Evolutionary conservation across 306 rosid genomes (phyloP).

Genomic region (Crataegus laevigata): DNA sequence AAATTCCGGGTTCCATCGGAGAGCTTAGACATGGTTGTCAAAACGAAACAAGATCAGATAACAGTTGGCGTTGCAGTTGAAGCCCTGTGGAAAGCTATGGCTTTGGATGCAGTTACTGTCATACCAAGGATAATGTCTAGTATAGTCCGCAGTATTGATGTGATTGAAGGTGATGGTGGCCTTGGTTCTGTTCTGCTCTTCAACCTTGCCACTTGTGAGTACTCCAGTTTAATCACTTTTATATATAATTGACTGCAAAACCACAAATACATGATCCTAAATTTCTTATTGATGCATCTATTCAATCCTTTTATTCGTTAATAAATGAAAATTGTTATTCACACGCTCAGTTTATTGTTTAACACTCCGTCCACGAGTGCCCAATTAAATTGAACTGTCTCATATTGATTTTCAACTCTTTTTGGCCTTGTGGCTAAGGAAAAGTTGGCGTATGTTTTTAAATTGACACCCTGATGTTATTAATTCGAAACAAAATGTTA

Average conservation of each 20-base stretch:
- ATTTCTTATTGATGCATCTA: background rate
- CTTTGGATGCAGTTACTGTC: background rate
- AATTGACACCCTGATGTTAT: background rate
- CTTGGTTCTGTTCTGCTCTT: conserved; percentile 3
- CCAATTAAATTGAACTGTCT: too few relatives aligned
- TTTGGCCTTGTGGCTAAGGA: background rate
- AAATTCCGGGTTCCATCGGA: background rate
- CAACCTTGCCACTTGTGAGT: background rate
- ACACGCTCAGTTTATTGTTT: too few relatives aligned
- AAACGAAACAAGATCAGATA: background rate
- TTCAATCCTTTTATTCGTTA: too few relatives aligned
- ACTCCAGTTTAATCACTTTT: background rate
- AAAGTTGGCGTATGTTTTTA: background rate
- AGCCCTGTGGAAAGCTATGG: conserved; percentile 2
- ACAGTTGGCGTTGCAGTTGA: conserved; percentile 8
- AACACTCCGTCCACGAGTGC: too few relatives aligned
- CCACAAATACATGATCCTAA: too few relatives aligned
- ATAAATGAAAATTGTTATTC: too few relatives aligned
- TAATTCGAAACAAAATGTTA: background rate
- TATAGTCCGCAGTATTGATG: background rate
- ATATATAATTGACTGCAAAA: background rate
- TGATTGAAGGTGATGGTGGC: conserved; percentile 13
- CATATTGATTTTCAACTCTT: background rate
- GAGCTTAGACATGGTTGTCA: background rate
- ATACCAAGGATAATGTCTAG: conserved; percentile 4